Conservation (phyloP, 768 basidiomycete species). For the Suillus discolor region DNA sequence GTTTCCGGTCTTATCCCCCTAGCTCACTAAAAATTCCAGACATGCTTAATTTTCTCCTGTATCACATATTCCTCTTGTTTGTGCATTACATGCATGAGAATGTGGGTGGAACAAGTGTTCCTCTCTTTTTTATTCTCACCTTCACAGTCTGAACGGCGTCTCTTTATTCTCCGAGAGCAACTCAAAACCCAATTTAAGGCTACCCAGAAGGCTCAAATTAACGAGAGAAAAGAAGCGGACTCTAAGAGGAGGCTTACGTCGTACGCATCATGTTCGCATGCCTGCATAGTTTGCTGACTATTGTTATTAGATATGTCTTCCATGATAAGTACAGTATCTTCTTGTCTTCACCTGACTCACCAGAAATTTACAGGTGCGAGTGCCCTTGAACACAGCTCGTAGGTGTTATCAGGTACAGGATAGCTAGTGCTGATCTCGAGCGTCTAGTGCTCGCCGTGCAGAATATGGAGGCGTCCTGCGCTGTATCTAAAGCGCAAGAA, state of each 20-base stretch:
- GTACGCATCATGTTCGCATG: conserved; percentile 47
- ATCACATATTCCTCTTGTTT: conserved; percentile 80
- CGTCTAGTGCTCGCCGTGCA: conserved; percentile 76
- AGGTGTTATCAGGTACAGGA: conserved; percentile 14
- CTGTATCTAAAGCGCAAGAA: conserved; percentile 72
- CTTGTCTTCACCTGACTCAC: conserved; percentile 17
- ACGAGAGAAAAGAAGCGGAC: conserved; percentile 74
- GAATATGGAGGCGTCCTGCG: conserved; percentile 83
- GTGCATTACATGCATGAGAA: conserved; percentile 69
- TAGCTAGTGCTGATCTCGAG: conserved; percentile 11
- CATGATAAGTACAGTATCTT: conserved; percentile 58
- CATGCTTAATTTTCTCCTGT: conserved; percentile 73
- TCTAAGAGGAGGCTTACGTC: conserved; percentile 82
- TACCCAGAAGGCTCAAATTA: conserved; percentile 73
- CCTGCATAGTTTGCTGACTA: neutral
- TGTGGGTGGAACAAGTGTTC: conserved; percentile 34
- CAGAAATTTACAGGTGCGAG: conserved; percentile 62
- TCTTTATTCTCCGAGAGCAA: conserved; percentile 72
- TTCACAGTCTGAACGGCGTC: conserved; percentile 52
- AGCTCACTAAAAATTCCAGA: conserved; percentile 35
- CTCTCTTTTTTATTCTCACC: conserved; percentile 9
- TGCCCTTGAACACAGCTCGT: conserved; percentile 78
- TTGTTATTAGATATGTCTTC: conserved; percentile 61
- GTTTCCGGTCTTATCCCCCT: conserved; percentile 11
- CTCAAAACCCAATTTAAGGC: conserved; percentile 74